These are phyloP conservation scores for Sporobolus alterniflorus DNA, from an alignment of 202 grass and related monocot species.

Conservation along the genomic window DNA sequence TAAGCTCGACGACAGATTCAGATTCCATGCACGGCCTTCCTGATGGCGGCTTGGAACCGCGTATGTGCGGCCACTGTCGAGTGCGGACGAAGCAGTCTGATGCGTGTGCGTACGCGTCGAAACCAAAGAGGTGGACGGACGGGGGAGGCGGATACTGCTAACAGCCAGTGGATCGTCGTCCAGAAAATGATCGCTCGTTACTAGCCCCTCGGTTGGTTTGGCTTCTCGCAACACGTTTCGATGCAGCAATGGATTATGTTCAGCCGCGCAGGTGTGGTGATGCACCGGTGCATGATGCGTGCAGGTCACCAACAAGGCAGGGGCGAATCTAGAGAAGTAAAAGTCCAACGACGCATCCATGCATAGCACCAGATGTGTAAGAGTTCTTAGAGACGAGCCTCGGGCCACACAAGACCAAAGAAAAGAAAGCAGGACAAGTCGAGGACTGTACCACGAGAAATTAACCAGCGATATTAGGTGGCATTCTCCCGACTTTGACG, in stretches of 20 bases:
- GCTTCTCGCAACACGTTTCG: neutral
- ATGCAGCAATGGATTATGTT: no score
- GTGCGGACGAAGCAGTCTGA: neutral
- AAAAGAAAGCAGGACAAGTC: no score
- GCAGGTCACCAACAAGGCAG: constrained; percentile 1
- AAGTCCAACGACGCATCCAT: no score
- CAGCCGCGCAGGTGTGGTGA: neutral
- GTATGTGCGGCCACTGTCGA: neutral
- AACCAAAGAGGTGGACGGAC: neutral
- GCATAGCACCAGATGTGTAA: no score
- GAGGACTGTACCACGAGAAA: no score
- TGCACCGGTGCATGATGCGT: neutral
- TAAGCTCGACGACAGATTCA: constrained; percentile 14
- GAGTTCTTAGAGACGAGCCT: no score
- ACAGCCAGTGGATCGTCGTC: no score
- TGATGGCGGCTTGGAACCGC: neutral
- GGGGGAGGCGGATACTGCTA: neutral
- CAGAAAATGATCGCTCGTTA: neutral
- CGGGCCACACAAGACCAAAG: no score
- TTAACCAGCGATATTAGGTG: no score
- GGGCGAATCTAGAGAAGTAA: no score
- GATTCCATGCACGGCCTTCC: constrained; percentile 2
- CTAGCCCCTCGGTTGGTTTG: neutral
- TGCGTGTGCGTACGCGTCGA: neutral
- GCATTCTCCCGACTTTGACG: no score